These are phyloP conservation scores for Juncus inflexus DNA, from an alignment of 176 grass and related monocot species.

Conservation along the genomic window DNA sequence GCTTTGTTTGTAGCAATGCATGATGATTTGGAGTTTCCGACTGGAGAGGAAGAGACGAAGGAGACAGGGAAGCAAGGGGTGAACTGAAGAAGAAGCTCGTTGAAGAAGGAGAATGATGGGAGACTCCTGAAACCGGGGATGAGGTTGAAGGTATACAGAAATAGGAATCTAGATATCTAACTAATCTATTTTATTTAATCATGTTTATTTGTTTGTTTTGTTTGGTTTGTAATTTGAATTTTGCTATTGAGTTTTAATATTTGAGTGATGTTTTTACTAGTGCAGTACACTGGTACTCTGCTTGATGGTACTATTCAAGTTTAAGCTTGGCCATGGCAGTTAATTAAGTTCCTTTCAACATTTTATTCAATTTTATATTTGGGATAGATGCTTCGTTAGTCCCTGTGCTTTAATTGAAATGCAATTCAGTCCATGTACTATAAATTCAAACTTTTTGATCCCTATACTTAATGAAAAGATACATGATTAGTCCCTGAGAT, in stretches of 20 bases:
- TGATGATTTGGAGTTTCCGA: slow-evolving; percentile 50
- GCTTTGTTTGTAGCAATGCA: slow-evolving; percentile 37
- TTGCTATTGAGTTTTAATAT: slow-evolving; percentile 1
- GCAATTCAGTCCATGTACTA: no score
- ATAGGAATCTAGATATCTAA: no score
- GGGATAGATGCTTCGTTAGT: no score
- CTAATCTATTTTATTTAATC: no score
- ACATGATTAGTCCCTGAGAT: slow-evolving; percentile 13
- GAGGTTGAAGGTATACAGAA: slow-evolving; percentile 61
- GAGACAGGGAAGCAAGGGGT: slow-evolving; percentile 59
- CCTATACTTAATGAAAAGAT: no score
- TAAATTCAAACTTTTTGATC: no score
- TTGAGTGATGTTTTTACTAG: slow-evolving; percentile 23
- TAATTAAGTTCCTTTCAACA: no score
- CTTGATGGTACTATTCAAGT: slow-evolving; percentile 68
- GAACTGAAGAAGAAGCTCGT: slow-evolving; percentile 59
- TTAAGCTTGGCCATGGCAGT: slow-evolving; percentile 71
- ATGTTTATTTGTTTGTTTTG: no score
- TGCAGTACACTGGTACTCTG: slow-evolving; percentile 84
- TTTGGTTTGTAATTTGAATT: neutral
- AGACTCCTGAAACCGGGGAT: slow-evolving; percentile 47
- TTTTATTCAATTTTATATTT: no score
- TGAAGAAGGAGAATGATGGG: slow-evolving; percentile 54
- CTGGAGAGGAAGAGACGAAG: slow-evolving; percentile 48
- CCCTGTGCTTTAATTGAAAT: no score